Evolutionary conservation across 2,329 filamentous ascomycete genomes (phyloP).

Genomic region (Ophiostoma sp.): DNA sequence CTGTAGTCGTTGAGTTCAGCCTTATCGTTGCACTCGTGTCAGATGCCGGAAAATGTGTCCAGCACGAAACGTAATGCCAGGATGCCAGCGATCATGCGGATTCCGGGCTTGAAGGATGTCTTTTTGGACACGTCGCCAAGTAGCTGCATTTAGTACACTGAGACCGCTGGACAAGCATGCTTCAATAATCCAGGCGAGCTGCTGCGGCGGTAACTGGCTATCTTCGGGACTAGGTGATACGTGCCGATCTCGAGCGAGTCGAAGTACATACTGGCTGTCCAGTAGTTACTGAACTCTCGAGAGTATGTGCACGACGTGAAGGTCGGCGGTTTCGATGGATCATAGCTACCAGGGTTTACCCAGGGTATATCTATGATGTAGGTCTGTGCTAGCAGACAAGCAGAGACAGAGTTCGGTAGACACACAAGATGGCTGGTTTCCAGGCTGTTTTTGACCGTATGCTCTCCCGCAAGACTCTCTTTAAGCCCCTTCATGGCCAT

Average conservation of each 20-base stretch:
- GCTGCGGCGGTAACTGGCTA: conserved; percentile 23
- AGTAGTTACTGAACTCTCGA: conserved; percentile 35
- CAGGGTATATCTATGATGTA: background rate
- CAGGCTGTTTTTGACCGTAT: background rate
- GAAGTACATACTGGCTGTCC: conserved; percentile 32
- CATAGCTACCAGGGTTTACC: background rate
- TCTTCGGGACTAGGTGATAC: conserved; percentile 31
- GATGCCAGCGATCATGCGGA: background rate
- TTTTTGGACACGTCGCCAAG: background rate
- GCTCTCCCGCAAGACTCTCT: background rate
- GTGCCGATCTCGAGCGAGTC: conserved; percentile 23
- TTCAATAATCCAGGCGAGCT: background rate
- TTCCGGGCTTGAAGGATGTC: background rate
- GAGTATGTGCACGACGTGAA: conserved; percentile 34
- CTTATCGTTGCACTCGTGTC: background rate
- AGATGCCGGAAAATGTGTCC: background rate
- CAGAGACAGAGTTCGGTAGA: conserved; percentile 16
- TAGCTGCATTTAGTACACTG: background rate
- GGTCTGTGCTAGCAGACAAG: background rate
- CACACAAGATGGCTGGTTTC: background rate
- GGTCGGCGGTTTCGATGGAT: conserved; percentile 21
- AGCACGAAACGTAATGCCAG: background rate
- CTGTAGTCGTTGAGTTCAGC: background rate
- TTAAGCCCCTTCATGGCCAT: background rate
- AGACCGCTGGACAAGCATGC: background rate